Evolutionary conservation across 305 asterid species (phyloP), one percentile per base, ranked within the genome.

Genomic region (Solanum hybrid): DNA sequence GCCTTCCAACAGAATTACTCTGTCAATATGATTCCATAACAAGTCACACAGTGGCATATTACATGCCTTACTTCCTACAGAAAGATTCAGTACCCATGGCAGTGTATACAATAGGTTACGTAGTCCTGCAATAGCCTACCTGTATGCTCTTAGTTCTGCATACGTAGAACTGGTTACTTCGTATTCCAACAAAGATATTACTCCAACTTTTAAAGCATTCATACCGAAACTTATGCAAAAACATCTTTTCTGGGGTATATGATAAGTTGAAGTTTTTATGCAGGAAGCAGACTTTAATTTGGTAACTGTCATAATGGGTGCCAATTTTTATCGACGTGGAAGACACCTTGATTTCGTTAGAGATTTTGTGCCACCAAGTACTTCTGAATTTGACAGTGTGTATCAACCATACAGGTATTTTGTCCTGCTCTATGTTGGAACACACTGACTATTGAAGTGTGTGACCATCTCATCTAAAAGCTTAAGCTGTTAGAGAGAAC

Each of bases 301-400:
- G 92, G 93, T 94, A 22, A 91, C 96, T 26, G 91, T 92, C 91
- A 91, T 97, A 90, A 94, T 67, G 64, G 94, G 92, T 51, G 81
- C 98, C 85, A 90, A 95, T 88, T 94, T 96, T 91, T 97, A 97
- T 92, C 95, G 97, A 40, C 99, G 98, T 82, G 93, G 97, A 90
- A 89, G 78, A 79, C 91, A 88, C 85, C 95, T 90, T 31, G 96
- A 97, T 86, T 93, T 91, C 77, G 96, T 96, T 91, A 92, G 89
- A 5, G 99, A 97, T 94, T 97, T 93, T 95, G 90, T 97, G 92
- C 97, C 94, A 36, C 99, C 98, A 51, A 93, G 92, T 86, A 95
- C 95, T 89, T 93, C 94, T 24, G 97, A 97, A 83, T 96, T 95
- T 82, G 82, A 91, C 76, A 92, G 83, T 86, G 67, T 91, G 29